Conservation (phyloP, 495 filamentous ascomycete species). For the Penicillium psychrofluorescens region DNA sequence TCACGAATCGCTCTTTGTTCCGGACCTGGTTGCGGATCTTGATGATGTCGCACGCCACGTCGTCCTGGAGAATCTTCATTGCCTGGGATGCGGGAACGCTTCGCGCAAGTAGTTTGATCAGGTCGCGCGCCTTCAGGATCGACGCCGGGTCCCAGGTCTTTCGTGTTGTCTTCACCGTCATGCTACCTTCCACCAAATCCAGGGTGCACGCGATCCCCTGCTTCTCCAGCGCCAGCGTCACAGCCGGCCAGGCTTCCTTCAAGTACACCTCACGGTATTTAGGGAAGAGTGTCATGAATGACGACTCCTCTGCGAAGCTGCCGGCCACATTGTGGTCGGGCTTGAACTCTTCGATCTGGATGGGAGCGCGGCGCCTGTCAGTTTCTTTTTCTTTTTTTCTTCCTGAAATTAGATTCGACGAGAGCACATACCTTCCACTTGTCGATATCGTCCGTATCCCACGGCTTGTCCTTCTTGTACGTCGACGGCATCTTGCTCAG, state of each 20-base stretch:
- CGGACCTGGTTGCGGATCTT: constrained; percentile 84
- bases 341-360: constrained; percentile 71
- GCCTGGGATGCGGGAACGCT: constrained; percentile 86
- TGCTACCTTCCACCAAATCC: constrained; percentile 90
- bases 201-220: constrained; percentile 78
- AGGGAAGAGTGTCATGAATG: constrained; percentile 86
- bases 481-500: constrained; percentile 73
- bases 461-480: constrained; percentile 90
- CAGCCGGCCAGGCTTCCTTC: constrained; percentile 79
- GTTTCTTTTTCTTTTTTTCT: not conserved
- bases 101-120: constrained; percentile 87
- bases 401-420: not conserved
- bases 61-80: constrained; percentile 90
- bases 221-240: constrained; percentile 76
- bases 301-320: constrained; percentile 86
- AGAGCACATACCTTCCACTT: constrained; percentile 76
- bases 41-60: constrained; percentile 82
- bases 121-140: constrained; percentile 88
- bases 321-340: constrained; percentile 78
- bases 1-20: constrained; percentile 97
- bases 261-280: constrained; percentile 97
- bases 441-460: constrained; percentile 97
- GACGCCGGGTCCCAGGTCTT: constrained; percentile 93
- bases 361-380: constrained; percentile 4
- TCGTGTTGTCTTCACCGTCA: constrained; percentile 91